A percentile compares a stretch with the other conserved stretches of the same genome.
Conservation (phyloP, 2,329 filamentous ascomycete species). For the Fusarium scirpi region DNA sequence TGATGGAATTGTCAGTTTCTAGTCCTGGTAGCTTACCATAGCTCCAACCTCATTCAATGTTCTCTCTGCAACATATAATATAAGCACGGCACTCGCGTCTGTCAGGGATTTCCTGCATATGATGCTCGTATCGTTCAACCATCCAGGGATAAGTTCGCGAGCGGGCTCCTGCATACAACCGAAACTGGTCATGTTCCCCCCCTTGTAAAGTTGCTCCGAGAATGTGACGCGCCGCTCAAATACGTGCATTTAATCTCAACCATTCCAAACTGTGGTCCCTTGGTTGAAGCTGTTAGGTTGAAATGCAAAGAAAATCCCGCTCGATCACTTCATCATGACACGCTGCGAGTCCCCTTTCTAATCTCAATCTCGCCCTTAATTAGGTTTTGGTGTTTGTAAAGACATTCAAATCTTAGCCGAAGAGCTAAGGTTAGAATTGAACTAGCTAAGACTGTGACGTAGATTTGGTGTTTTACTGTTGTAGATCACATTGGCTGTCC, state of each 20-base stretch:
- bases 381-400: slow-evolving; percentile 10
- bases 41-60: slow-evolving; percentile 3
- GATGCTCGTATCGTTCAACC: slow-evolving; percentile 8
- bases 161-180: slow-evolving; percentile 30
- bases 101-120: not conserved
- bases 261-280: slow-evolving; percentile 33
- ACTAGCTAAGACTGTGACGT: slow-evolving; percentile 20
- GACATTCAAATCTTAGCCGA: slow-evolving; percentile 36
- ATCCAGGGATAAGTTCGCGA: slow-evolving; percentile 15
- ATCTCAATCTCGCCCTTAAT: slow-evolving; percentile 4
- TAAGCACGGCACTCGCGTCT: not conserved
- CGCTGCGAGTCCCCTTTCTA: slow-evolving; percentile 11
- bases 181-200: slow-evolving; percentile 23
- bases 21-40: slow-evolving; percentile 5
- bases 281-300: not conserved
- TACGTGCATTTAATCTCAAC: slow-evolving; percentile 32
- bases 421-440: not conserved
- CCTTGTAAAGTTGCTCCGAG: slow-evolving; percentile 29
- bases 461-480: slow-evolving; percentile 23
- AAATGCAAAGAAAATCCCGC: slow-evolving; percentile 5
- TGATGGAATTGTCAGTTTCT: slow-evolving; percentile 34
- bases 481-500: slow-evolving; percentile 10
- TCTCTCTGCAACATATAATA: not conserved
- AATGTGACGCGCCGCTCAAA: slow-evolving; percentile 25
- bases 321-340: not conserved